Conservation (phyloP, 2,329 filamentous ascomycete genomes). For the Talaromyces sp. region DNA sequence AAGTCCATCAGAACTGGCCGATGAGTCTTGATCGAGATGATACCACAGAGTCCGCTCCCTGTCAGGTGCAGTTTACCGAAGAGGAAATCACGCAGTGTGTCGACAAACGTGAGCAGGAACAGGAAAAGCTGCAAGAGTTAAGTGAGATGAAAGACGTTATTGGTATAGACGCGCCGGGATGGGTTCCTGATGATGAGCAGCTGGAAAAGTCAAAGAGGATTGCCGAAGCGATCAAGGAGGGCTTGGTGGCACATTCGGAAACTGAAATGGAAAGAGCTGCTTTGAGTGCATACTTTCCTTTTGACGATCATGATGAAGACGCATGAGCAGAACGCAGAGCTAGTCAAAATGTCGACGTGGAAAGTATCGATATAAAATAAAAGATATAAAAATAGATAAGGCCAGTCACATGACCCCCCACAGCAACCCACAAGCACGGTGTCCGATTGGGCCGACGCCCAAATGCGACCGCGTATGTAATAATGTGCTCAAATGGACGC, state of each 20-base stretch:
- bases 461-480: not conserved
- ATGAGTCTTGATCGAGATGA: conserved; percentile 3
- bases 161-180: conserved; percentile 13
- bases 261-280: not conserved
- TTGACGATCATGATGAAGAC: not conserved
- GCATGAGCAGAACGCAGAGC: not conserved
- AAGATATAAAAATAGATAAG: not conserved
- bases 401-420: not conserved
- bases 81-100: not conserved
- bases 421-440: not conserved
- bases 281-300: not conserved
- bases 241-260: not conserved
- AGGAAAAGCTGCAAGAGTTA: not conserved
- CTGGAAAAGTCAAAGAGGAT: not conserved
- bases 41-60: not conserved
- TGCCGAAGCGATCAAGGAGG: not conserved
- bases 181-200: conserved; percentile 11
- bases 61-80: conserved; percentile 1
- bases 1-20: conserved; percentile 18
- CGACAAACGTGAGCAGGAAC: not conserved
- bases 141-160: not conserved
- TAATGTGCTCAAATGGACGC: conserved; percentile 13
- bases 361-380: too few species aligned
- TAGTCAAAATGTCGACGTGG: too few species aligned
- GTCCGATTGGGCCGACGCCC: not conserved